These are phyloP conservation scores for Marasmius fiardii DNA, from an alignment of 1,284 basidiomycete species.

Conservation along the genomic window DNA sequence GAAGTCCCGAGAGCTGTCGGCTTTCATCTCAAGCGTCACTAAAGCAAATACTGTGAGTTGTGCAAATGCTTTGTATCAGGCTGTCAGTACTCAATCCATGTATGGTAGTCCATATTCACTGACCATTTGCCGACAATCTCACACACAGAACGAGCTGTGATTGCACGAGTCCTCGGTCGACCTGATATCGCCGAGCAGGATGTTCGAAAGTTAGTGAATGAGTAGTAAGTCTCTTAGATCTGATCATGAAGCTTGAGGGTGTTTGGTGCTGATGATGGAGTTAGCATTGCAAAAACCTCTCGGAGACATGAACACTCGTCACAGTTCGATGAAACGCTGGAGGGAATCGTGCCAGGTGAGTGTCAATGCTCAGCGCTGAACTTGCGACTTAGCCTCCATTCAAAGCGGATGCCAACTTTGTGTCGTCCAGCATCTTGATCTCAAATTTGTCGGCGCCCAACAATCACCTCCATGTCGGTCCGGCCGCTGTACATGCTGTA, in stretches of 20 bases:
- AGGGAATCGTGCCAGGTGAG: background rate
- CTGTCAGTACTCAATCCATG: background rate
- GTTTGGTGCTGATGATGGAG: background rate
- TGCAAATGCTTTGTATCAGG: background rate
- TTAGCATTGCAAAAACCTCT: background rate
- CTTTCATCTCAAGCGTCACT: constrained; percentile 41
- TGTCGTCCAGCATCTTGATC: background rate
- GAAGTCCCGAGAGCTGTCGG: constrained; percentile 40
- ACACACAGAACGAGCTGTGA: constrained; percentile 29
- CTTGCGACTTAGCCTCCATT: background rate
- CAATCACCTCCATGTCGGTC: background rate
- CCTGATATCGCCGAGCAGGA: constrained; percentile 36
- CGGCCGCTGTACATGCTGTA: background rate
- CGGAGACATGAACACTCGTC: background rate
- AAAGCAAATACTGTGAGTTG: constrained; percentile 33
- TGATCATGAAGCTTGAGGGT: background rate
- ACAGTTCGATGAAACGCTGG: background rate
- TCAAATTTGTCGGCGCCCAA: background rate
- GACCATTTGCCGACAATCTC: constrained; percentile 34
- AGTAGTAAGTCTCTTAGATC: constrained; percentile 37
- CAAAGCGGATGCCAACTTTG: background rate
- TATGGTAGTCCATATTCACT: constrained; percentile 17
- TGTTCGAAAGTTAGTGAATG: constrained; percentile 36
- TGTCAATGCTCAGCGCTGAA: background rate
- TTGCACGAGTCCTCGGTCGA: constrained; percentile 38